These are phyloP conservation scores for Fusarium phyllophilum DNA, from an alignment of 2,329 filamentous ascomycete species.

Conservation along the genomic window DNA sequence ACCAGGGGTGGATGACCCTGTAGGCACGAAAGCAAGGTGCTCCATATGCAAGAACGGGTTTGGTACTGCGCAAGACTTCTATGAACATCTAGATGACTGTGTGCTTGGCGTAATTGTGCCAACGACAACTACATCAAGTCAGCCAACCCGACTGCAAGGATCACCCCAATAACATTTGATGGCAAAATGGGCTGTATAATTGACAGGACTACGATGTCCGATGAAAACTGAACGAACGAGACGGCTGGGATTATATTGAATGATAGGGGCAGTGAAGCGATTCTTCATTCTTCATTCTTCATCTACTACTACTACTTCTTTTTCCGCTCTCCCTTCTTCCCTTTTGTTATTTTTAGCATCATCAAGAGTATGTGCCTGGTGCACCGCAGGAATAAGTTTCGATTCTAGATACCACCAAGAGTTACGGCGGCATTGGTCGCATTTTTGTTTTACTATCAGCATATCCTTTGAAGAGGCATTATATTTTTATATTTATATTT, in stretches of 20 bases:
- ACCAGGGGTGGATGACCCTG: slow-evolving; percentile 28
- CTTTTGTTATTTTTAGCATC: slow-evolving; percentile 16
- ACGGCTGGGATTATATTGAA: slow-evolving; percentile 14
- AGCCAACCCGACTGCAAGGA: slow-evolving; percentile 21
- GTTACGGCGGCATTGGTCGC: slow-evolving; percentile 23
- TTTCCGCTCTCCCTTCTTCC: slow-evolving; percentile 10
- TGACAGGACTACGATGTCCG: background rate
- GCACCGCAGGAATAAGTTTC: slow-evolving; percentile 24
- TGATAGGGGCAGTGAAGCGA: slow-evolving; percentile 11
- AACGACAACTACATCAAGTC: slow-evolving; percentile 38
- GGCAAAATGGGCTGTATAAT: background rate
- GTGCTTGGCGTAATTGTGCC: slow-evolving; percentile 68
- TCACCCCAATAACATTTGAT: slow-evolving; percentile 8
- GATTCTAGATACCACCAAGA: slow-evolving; percentile 39
- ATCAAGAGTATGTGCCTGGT: slow-evolving; percentile 33
- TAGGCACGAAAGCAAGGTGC: slow-evolving; percentile 78
- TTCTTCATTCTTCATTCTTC: background rate
- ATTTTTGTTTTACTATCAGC: slow-evolving; percentile 21
- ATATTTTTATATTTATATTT: background rate
- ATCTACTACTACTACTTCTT: background rate
- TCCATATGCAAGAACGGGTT: slow-evolving; percentile 88
- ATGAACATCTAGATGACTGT: slow-evolving; percentile 87
- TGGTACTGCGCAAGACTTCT: slow-evolving; percentile 91
- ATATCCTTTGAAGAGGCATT: slow-evolving; percentile 8
- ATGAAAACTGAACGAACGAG: slow-evolving; percentile 14